These are phyloP conservation scores for Coelastrella sp. DNA, from an alignment of 139 green algal species.

Conservation along the genomic window DNA sequence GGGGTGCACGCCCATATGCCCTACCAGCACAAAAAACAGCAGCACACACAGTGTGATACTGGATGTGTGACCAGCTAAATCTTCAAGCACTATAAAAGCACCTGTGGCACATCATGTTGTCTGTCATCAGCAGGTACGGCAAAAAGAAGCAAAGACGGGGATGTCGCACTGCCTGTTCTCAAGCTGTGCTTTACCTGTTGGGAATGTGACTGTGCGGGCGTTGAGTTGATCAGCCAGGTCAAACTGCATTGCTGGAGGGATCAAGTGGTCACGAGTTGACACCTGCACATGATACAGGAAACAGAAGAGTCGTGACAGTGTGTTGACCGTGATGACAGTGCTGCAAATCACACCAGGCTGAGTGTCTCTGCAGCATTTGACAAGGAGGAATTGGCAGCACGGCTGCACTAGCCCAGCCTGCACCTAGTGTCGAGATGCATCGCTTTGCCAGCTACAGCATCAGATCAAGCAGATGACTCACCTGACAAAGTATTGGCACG, in stretches of 20 bases:
- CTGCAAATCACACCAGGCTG: no score
- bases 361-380: no score
- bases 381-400: no score
- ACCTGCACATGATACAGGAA: constrained; percentile 30
- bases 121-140: background rate
- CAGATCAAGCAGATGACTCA: background rate
- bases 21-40: background rate
- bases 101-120: no score
- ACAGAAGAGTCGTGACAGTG: background rate
- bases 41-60: background rate
- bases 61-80: no score
- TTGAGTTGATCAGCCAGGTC: constrained; percentile 35
- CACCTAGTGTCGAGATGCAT: no score
- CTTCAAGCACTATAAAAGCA: no score
- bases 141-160: background rate
- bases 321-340: background rate
- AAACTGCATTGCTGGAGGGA: constrained; percentile 37
- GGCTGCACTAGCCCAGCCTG: no score
- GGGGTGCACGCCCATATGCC: constrained; percentile 10
- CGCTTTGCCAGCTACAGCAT: no score
- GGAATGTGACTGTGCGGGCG: constrained; percentile 22
- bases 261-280: constrained; percentile 26
- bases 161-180: background rate
- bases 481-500: constrained; percentile 36
- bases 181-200: constrained; percentile 1